Base-by-base conservation (phyloP, 371 early-diverging fungal species). In the Mucor mucedo region DNA sequence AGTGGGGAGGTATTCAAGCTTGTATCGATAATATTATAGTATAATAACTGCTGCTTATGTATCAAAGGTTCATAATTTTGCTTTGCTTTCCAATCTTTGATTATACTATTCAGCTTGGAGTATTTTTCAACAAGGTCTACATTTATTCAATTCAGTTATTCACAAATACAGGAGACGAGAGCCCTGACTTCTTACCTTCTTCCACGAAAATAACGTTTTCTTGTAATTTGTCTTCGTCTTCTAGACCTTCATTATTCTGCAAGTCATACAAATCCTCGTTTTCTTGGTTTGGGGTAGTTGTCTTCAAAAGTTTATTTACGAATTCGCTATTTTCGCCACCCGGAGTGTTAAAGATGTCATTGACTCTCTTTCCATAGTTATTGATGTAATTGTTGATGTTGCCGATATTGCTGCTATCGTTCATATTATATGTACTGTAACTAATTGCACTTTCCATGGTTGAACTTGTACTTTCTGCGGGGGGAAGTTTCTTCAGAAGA, bases 301-400 rank as follows among this genome's bases (percentile, higher is more conserved):
- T 48, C 49, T 48, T 48, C 49, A 48, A 27, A 48, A 48, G 49
- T 21, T 21, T 48, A 8, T 48, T 8, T 21, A 48, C 9, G 49
- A 48, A 48, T 27, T 48, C 29, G 5, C 2, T 21, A 48, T 48
- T 48, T 48, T 48, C 49, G 14, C 49, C 27, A 48, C 49, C 49
- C n/a, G n/a, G n/a, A n/a, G n/a, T 4, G 9, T 5, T 16, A 48
- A 3, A 29, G 21, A n/a, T n/a, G n/a, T n/a, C 49, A 21, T 48
- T 21, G 27, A 48, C 49, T 48, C 49, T 48, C 49, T 48, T 48
- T 48, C 49, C 49, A 48, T 48, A 27, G 9, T 48, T 10, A 48
- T 48, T 27, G 9, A 48, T 48, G 28, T 48, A 48, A 21, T 29
- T 48, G 49, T 14, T 45, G n/a, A 8, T 4, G 16, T 45, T 45